Conservation (phyloP, 2,329 filamentous ascomycete genomes). For the Fusarium fracticaudum region DNA sequence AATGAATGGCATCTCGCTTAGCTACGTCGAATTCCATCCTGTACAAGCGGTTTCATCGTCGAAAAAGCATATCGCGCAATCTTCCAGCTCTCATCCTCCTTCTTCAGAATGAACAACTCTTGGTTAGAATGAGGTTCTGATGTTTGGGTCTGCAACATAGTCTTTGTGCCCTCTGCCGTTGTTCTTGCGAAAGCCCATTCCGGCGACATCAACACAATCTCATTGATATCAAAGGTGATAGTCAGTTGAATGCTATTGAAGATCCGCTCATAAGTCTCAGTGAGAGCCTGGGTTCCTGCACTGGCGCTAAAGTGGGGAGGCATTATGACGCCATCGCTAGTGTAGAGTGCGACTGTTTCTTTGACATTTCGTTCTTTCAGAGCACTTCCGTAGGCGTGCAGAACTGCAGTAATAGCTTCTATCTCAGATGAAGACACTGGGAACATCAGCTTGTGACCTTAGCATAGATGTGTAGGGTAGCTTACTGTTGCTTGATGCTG, state of each 20-base stretch:
- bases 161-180: not conserved
- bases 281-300: not conserved
- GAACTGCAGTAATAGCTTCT: not conserved
- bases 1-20: accelerated
- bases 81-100: not conserved
- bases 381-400: not conserved
- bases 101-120: not conserved
- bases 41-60: not conserved
- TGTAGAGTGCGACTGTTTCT: not conserved
- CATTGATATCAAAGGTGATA: not conserved
- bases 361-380: not conserved
- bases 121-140: not conserved
- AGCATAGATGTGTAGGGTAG: not conserved
- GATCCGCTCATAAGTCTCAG: not conserved
- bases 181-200: not conserved
- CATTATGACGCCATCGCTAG: not conserved
- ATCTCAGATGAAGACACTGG: not conserved
- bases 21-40: not conserved
- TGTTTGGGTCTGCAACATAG: not conserved
- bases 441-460: not conserved
- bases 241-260: not conserved
- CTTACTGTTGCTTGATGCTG: not conserved
- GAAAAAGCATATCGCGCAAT: not conserved
- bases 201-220: not conserved
- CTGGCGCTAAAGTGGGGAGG: not conserved